Percentiles rank a stretch among this genome's conserved stretches.
phyloP scores from a whole-genome alignment of 257 asterid species.

The Scutellaria baicalensis region DNA sequence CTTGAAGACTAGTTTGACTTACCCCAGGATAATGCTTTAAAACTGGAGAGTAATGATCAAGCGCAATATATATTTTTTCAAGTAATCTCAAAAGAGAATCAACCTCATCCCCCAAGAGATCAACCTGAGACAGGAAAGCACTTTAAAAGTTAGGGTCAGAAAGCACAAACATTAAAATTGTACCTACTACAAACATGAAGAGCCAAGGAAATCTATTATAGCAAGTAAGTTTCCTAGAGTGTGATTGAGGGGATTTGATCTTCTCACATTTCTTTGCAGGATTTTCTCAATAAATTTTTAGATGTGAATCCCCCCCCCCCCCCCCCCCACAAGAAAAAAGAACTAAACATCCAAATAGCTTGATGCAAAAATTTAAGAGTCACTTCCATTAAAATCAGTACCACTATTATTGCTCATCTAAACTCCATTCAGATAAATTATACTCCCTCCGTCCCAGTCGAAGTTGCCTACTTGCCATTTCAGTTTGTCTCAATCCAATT shows the following conservation, averaged over 20 bases:
- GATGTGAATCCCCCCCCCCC: background rate
- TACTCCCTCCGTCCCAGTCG: too few species aligned
- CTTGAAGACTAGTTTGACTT: slow-evolving; percentile 18
- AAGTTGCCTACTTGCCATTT: too few species aligned
- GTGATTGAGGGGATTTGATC: background rate
- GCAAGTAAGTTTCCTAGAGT: background rate
- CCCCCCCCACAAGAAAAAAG: background rate
- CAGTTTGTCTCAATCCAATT: too few species aligned
- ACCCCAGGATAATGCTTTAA: slow-evolving; percentile 95
- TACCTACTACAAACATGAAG: background rate
- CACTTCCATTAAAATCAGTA: background rate
- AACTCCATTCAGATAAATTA: background rate
- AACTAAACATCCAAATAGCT: background rate
- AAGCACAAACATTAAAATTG: background rate
- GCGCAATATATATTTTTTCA: slow-evolving; percentile 70
- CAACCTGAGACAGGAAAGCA: slow-evolving; percentile 57
- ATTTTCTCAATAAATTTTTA: background rate
- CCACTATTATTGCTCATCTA: background rate
- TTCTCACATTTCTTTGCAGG: background rate
- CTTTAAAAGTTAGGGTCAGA: background rate
- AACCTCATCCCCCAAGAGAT: slow-evolving; percentile 93
- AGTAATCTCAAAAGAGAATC: slow-evolving; percentile 64
- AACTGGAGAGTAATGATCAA: slow-evolving; percentile 83
- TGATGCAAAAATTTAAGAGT: background rate
- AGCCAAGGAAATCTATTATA: background rate